phyloP scores from a whole-genome alignment of 306 rosid genomes.

The Acacia acuminata region DNA sequence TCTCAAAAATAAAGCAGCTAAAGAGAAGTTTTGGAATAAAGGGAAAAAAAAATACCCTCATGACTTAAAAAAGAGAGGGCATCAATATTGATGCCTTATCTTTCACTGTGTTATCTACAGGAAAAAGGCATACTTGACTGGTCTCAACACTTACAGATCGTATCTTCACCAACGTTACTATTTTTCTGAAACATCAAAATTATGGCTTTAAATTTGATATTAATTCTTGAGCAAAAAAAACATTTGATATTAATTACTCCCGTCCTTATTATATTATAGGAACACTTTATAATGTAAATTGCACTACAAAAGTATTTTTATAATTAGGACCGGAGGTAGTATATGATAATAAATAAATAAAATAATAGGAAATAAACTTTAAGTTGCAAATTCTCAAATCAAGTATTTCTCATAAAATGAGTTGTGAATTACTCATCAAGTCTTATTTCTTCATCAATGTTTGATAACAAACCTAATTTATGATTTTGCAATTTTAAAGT shows the following conservation, averaged over 20 bases:
- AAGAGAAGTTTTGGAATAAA: constrained; percentile 71
- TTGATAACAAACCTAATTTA: too few species aligned
- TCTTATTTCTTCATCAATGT: fast-evolving
- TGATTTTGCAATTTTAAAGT: too few species aligned
- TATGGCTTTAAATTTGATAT: neutral
- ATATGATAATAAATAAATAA: neutral
- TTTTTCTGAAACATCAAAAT: neutral
- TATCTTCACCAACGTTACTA: neutral
- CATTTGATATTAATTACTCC: too few species aligned
- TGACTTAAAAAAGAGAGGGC: constrained; percentile 27
- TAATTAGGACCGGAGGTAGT: too few species aligned
- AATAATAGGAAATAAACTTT: too few species aligned
- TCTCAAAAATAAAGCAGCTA: constrained; percentile 43
- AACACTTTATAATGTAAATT: too few species aligned
- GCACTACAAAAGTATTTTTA: too few species aligned
- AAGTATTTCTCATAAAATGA: too few species aligned
- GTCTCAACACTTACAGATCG: constrained; percentile 20
- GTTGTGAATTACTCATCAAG: too few species aligned
- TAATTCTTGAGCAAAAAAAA: too few species aligned
- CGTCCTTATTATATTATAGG: too few species aligned
- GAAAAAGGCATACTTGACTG: constrained; percentile 39
- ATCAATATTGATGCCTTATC: constrained; percentile 51
- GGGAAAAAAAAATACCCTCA: constrained; percentile 26
- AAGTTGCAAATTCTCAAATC: too few species aligned
- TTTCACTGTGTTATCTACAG: constrained; percentile 29